Evolutionary conservation across 805 yeast genomes (phyloP), one percentile per base, ranked within the genome.

Genomic region (Yamadazyma paraphyllophila): DNA sequence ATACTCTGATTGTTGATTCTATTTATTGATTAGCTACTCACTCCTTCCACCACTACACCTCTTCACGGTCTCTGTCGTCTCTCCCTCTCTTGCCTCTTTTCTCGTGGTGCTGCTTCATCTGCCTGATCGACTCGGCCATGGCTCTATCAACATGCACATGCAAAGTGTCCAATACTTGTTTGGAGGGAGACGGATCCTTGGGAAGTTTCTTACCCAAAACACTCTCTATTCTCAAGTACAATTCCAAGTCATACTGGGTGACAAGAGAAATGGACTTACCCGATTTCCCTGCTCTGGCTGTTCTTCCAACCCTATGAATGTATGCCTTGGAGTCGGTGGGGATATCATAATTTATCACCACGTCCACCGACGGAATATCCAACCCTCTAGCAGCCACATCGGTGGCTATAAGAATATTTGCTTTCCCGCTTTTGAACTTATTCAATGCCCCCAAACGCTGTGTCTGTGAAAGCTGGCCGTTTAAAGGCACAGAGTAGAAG

Each of bases 201-300:
- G 91, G 91, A 45, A 94, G 71, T 60, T 86, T 89, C 74, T 83
- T 86, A 43, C 78, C 85, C 45, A 94, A 77, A 8, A 86, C 97
- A 44, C 83, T 83, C 65, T 94, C 99, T 43, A 94, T 91, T 60
- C 97, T 77, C 53, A 90, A 70, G 59, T 88, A 87, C 57, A 90
- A 70, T 64, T 91, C 97, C 49, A 94, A 73, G 64, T 94, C 99
- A 62, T 94, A 94, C 65, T 94, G 99, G 0, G 98, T 91, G 27
- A 90, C 95, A 47, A 91, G 70, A 2, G 96, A 85, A 13, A 91
- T 75, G 2, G 96, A 87, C 61, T 84, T 86, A 40, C 96, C 96
- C 0, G 92, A 81, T 55, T 90, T 78, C 14, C 96, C 96, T 0
- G 96, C 96, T 65, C 97, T 83, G 2, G 97, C 97, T 29, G 97